These are phyloP conservation scores for Pseudisothecium myosuroides DNA, from an alignment of 225 moss, liverwort and hornwort species.

Conservation along the genomic window DNA sequence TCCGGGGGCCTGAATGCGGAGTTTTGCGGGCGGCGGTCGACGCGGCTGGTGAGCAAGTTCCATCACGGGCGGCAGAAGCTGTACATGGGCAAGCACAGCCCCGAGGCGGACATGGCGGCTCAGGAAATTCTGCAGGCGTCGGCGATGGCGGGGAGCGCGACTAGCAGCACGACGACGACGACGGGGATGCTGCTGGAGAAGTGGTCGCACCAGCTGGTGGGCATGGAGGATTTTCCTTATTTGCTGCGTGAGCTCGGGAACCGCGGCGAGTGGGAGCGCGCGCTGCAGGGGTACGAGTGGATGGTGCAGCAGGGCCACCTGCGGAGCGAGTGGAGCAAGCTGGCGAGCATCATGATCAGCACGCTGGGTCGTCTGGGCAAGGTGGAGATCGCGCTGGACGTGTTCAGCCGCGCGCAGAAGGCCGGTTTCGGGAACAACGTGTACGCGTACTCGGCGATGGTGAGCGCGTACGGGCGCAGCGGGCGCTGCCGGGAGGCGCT, in stretches of 20 bases:
- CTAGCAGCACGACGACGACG: not conserved
- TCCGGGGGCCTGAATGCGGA: constrained; percentile 67
- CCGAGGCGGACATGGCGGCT: constrained; percentile 79
- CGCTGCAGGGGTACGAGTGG: constrained; percentile 88
- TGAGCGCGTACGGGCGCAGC: constrained; percentile 92
- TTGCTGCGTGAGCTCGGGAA: constrained; percentile 83
- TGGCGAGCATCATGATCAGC: constrained; percentile 96
- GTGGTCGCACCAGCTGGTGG: constrained; percentile 68
- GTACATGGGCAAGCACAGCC: constrained; percentile 85
- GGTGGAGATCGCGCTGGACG: constrained; percentile 88
- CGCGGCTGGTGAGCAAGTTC: constrained; percentile 85
- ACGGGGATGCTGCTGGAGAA: constrained; percentile 59
- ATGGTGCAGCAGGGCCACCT: constrained; percentile 84
- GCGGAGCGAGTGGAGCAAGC: constrained; percentile 88
- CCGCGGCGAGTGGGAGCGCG: constrained; percentile 94
- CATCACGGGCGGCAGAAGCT: constrained; percentile 95
- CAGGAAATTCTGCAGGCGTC: constrained; percentile 61
- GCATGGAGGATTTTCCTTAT: constrained; percentile 85
- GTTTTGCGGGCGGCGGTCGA: constrained; percentile 93
- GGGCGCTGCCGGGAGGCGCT: constrained; percentile 92
- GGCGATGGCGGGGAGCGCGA: not conserved
- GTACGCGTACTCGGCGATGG: constrained; percentile 91
- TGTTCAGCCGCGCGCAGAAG: constrained; percentile 65
- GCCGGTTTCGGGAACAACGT: constrained; percentile 96
- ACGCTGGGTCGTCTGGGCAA: constrained; percentile 84